These are phyloP conservation scores for Candida ortonii DNA, from an alignment of 805 yeast genomes.

Conservation along the genomic window DNA sequence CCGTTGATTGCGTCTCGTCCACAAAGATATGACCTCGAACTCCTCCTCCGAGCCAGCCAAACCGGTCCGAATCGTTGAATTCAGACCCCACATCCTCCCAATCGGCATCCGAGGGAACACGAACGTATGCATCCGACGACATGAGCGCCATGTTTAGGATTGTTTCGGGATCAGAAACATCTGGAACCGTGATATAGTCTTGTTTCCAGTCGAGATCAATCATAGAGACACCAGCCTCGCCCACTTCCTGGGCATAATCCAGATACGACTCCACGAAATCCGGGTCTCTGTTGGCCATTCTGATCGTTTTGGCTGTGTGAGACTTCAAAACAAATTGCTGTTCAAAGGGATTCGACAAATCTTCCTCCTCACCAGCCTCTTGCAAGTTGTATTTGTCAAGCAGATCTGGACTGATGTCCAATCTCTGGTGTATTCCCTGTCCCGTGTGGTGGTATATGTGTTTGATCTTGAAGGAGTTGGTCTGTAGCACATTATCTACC, in stretches of 20 bases:
- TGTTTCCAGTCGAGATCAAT: constrained; percentile 64
- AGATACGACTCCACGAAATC: constrained; percentile 65
- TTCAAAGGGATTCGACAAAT: constrained; percentile 24
- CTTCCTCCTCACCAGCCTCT: constrained; percentile 4
- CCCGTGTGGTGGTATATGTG: constrained; percentile 65
- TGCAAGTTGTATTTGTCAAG: too few species aligned
- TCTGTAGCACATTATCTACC: background rate
- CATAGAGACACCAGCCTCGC: constrained; percentile 34
- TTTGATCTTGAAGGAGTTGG: constrained; percentile 37
- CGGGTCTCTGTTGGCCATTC: constrained; percentile 51
- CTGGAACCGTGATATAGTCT: constrained; percentile 59
- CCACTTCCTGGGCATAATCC: constrained; percentile 48
- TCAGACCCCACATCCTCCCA: constrained; percentile 63
- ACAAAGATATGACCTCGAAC: constrained; percentile 89
- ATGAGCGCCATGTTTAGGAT: constrained; percentile 73
- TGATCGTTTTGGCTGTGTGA: constrained; percentile 18
- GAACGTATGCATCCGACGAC: constrained; percentile 89
- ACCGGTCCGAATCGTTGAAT: constrained; percentile 55
- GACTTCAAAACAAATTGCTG: constrained; percentile 20
- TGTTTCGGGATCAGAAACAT: constrained; percentile 71
- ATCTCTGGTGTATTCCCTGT: constrained; percentile 44
- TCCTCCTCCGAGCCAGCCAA: constrained; percentile 88
- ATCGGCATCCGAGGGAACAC: constrained; percentile 70
- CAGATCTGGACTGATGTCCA: constrained; percentile 20
- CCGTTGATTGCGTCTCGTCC: constrained; percentile 49